Evolutionary conservation across 148 eudicot species (phyloP).

Genomic region (Chenopodium formosanum): DNA sequence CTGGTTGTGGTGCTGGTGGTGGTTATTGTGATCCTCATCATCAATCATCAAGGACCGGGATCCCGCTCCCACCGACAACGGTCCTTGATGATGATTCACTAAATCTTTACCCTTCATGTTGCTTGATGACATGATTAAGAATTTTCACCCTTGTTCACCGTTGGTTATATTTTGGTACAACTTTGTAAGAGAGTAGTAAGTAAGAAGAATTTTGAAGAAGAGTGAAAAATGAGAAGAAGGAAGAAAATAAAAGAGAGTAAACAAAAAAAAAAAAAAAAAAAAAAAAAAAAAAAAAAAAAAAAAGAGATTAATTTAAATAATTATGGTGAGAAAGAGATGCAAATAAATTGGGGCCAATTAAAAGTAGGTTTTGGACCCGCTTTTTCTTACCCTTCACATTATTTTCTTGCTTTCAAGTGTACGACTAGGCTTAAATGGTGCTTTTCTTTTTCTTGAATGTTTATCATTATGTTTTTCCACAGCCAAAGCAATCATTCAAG

Average conservation of each 20-base stretch:
- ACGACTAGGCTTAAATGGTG: slow-evolving; percentile 35
- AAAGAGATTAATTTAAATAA: slow-evolving; percentile 23
- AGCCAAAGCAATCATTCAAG: slow-evolving; percentile 47
- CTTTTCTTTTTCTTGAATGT: slow-evolving; percentile 30
- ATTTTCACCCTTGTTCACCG: neutral
- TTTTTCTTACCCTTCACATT: slow-evolving; percentile 36
- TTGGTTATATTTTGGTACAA: neutral
- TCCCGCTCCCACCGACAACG: neutral
- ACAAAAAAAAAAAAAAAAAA: neutral
- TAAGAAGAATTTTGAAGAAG: neutral
- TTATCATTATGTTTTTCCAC: slow-evolving; percentile 48
- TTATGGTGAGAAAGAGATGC: slow-evolving; percentile 21
- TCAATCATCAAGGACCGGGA: neutral
- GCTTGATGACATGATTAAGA: slow-evolving; percentile 35
- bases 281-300: neutral
- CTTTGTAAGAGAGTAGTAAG: neutral
- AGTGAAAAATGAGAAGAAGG: neutral
- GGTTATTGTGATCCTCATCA: neutral
- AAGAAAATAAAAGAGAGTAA: neutral
- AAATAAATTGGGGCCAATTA: slow-evolving; percentile 41
- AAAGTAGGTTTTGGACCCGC: slow-evolving; percentile 42
- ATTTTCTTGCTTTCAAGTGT: slow-evolving; percentile 34
- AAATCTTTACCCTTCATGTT: slow-evolving; percentile 34
- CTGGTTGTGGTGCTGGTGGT: neutral
- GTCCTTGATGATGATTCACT: slow-evolving; percentile 5